Base-by-base conservation (phyloP, 176 grass and related monocot species). In the Oropetium thomaeum region DNA sequence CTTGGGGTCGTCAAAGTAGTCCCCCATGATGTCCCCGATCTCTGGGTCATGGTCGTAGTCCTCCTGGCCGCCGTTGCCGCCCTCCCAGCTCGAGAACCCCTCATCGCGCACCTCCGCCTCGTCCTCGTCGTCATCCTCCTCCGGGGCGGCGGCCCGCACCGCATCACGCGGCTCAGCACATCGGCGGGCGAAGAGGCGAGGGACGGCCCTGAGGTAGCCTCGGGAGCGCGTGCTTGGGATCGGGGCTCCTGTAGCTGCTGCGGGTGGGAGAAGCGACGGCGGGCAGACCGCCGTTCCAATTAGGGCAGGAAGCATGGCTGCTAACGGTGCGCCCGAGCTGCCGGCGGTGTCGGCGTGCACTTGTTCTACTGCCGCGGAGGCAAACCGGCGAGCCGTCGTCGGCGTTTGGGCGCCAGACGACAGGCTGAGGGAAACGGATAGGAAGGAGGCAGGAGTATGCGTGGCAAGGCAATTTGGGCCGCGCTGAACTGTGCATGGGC, bases 11-110 rank as follows among this genome's bases (percentile, higher is more conserved):
- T 98, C 89, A 51, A 93, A 77, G 81, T 88, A 93, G 31, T 67
- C 92, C 11, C 82, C 89, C 60, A 97, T 88, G 38, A 98, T 93
- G 64, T 92, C 91, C 34, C 71, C 86, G 31, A 98, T 70, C 79
- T 98, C 95, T 31, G 88, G 90, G 79, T 97, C 90, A 37, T 64
- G 92, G 67, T 93, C 94, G 61, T 81, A 85, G 51, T 90, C 76
- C 49, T 83, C 72, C 54, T 83, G 79, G 22, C 62, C 81, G 7
- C 33, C 67, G 39, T 6, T 54, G 20, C 35, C 63, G 25, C 39
- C 62, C 48, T 32, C 45, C 66, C 58, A 69, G 22, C 48, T 71
- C 60, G 55, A 67, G 79, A 71, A 54, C 62, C 49, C 72, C 71
- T 61, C 48, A 38, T 40, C 43, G 10, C 45, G 48, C 40, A 74